Evolutionary conservation across 257 asterid genomes (phyloP).

Genomic region (Salvia hispanica): DNA sequence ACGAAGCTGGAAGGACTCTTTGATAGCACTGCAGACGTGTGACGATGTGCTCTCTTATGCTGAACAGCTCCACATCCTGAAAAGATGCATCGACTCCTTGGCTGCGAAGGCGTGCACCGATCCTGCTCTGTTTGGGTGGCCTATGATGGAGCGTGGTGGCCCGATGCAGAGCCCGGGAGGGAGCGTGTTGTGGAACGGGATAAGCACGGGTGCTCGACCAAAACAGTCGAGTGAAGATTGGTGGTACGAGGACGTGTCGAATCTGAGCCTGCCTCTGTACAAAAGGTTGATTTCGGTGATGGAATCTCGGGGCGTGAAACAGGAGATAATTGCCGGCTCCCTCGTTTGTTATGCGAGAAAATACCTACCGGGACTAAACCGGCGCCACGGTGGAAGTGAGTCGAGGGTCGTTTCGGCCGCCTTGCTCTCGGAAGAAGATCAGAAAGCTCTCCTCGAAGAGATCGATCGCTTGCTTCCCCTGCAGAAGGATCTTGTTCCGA

Average conservation of each 20-base stretch:
- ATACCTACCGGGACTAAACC: slow-evolving; percentile 76
- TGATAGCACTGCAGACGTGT: slow-evolving; percentile 81
- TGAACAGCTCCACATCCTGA: slow-evolving; percentile 67
- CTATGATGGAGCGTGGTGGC: slow-evolving; percentile 83
- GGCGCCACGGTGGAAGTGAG: slow-evolving; percentile 61
- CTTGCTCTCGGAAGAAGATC: slow-evolving; percentile 76
- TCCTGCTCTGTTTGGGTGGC: slow-evolving; percentile 91
- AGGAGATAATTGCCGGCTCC: slow-evolving; percentile 75
- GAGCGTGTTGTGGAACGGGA: slow-evolving; percentile 93
- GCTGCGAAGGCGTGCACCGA: slow-evolving; percentile 79
- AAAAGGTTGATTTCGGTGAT: slow-evolving; percentile 70
- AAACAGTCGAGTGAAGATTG: slow-evolving; percentile 70
- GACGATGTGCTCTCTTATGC: slow-evolving; percentile 68
- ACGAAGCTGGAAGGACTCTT: slow-evolving; percentile 80
- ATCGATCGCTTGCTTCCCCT: slow-evolving; percentile 69
- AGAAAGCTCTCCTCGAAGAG: slow-evolving; percentile 81
- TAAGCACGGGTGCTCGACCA: slow-evolving; percentile 95
- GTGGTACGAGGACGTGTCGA: slow-evolving; percentile 95
- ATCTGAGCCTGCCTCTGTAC: slow-evolving; percentile 70
- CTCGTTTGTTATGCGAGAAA: slow-evolving; percentile 67
- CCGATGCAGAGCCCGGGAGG: slow-evolving; percentile 99
- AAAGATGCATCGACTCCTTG: slow-evolving; percentile 77
- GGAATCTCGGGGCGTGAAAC: slow-evolving; percentile 72
- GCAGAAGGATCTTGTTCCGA: slow-evolving; percentile 78
- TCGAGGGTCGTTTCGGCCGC: slow-evolving; percentile 47